Evolutionary conservation across 805 yeast genomes (phyloP).

Genomic region (Hanseniaspora opuntiae): DNA sequence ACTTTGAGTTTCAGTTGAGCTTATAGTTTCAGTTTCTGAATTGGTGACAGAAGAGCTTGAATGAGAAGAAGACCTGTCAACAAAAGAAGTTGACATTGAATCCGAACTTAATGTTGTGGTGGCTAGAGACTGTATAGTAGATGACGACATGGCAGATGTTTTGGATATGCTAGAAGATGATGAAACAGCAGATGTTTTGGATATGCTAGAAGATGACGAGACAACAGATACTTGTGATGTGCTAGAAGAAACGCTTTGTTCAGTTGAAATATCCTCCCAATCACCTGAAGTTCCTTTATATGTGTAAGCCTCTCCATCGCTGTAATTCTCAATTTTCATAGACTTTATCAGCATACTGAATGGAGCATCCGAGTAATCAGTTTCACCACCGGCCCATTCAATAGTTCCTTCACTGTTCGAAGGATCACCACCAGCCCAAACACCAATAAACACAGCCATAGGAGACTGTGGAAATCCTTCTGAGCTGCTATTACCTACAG

Average conservation of each 20-base stretch:
- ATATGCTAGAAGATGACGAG: not conserved
- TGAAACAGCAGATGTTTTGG: not conserved
- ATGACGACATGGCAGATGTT: conserved; percentile 11
- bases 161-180: conserved; percentile 6
- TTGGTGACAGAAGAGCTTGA: conserved; percentile 5
- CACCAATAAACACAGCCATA: conserved; percentile 54
- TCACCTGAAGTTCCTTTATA: conserved; percentile 44
- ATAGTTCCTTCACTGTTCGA: conserved; percentile 53
- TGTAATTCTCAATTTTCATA: conserved; percentile 53
- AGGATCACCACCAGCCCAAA: conserved; percentile 77
- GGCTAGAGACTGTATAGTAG: conserved; percentile 12
- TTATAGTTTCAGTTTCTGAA: not conserved
- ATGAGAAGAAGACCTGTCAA: conserved; percentile 10
- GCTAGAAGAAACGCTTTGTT: not conserved
- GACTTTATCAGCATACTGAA: conserved; percentile 52
- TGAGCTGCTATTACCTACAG: conserved; percentile 37
- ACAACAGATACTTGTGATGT: not conserved
- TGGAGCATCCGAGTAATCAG: conserved; percentile 54
- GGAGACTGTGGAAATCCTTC: conserved; percentile 89
- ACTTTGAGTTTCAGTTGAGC: conserved; percentile 1
- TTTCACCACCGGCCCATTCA: conserved; percentile 70
- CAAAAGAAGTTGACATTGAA: conserved; percentile 9
- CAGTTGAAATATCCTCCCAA: conserved; percentile 46
- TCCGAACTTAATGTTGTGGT: conserved; percentile 15
- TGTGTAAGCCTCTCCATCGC: conserved; percentile 45